Conservation (phyloP, 805 yeast species). For the Cyberlindnera lachancei region DNA sequence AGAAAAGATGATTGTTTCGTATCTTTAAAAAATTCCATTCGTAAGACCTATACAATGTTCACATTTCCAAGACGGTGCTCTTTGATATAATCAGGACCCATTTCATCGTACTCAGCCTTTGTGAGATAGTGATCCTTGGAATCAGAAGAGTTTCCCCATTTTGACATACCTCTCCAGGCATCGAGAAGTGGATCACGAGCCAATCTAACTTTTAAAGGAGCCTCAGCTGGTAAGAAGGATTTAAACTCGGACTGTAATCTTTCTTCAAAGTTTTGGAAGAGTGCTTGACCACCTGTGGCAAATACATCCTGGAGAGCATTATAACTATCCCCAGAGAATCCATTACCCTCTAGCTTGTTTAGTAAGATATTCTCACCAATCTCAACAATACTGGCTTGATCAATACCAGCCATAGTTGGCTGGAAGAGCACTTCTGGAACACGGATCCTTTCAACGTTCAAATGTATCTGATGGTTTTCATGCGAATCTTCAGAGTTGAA, state of each 20-base stretch:
- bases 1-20: conserved; percentile 2
- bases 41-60: conserved; percentile 5
- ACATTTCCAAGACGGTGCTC: conserved; percentile 75
- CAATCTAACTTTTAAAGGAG: conserved; percentile 49
- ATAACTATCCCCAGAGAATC: conserved; percentile 46
- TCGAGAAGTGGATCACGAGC: conserved; percentile 70
- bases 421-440: conserved; percentile 91
- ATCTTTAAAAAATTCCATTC: conserved; percentile 2
- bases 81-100: conserved; percentile 82
- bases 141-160: conserved; percentile 52
- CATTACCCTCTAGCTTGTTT: conserved; percentile 51
- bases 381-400: conserved; percentile 91
- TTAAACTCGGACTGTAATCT: conserved; percentile 68
- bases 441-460: conserved; percentile 84
- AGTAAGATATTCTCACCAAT: conserved; percentile 58
- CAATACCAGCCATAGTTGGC: conserved; percentile 90
- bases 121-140: conserved; percentile 46
- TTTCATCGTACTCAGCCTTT: conserved; percentile 72
- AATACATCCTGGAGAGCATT: conserved; percentile 58
- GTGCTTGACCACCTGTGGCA: conserved; percentile 79
- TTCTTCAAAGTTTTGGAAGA: conserved; percentile 54
- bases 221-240: conserved; percentile 60
- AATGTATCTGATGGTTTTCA: conserved; percentile 83
- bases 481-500: conserved; percentile 76
- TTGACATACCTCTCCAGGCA: conserved; percentile 93